A percentile compares a stretch with the other conserved stretches of the same genome.
Conservation (phyloP, 1,284 basidiomycete species). For the Mrakiaceae sp. region DNA sequence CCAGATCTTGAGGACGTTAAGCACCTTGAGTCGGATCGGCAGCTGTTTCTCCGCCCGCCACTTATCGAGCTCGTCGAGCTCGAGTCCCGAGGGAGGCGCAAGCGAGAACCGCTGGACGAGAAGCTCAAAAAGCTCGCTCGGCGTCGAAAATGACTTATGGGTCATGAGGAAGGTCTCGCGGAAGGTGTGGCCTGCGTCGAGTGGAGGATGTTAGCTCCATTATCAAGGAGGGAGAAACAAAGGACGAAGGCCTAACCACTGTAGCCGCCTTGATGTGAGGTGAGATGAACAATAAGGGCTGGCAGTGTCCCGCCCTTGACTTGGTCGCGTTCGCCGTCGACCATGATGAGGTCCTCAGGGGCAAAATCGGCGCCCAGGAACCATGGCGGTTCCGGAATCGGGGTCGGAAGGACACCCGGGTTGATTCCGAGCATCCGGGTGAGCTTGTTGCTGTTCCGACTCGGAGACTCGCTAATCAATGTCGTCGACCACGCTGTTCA, state of each 20-base stretch:
- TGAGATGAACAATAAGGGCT: constrained; percentile 14
- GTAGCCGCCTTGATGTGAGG: constrained; percentile 1
- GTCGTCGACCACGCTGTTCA: neutral
- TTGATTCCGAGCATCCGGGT: constrained; percentile 67
- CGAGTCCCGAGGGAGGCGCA: constrained; percentile 58
- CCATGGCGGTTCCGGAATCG: constrained; percentile 52
- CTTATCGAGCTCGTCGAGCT: constrained; percentile 52
- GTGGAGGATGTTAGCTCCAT: constrained; percentile 17
- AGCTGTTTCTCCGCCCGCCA: constrained; percentile 86
- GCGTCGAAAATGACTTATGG: constrained; percentile 86
- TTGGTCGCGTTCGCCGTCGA: constrained; percentile 5
- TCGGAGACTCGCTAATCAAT: neutral
- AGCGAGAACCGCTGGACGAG: constrained; percentile 76
- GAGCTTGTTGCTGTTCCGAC: constrained; percentile 43
- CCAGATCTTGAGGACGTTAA: constrained; percentile 67
- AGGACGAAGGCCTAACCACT: neutral
- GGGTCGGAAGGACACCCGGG: constrained; percentile 22
- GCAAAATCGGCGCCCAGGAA: constrained; percentile 72
- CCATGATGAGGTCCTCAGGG: constrained; percentile 34
- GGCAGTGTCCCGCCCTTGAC: constrained; percentile 18
- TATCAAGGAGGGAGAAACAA: neutral
- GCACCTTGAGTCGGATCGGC: constrained; percentile 69
- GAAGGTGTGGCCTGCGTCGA: constrained; percentile 59
- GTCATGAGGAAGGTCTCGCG: constrained; percentile 93
- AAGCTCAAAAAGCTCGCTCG: constrained; percentile 75